A percentile compares a stretch with the other conserved stretches of the same genome.
phyloP scores from a whole-genome alignment of 805 yeast genomes.

The Pichia pseudocactophila region DNA sequence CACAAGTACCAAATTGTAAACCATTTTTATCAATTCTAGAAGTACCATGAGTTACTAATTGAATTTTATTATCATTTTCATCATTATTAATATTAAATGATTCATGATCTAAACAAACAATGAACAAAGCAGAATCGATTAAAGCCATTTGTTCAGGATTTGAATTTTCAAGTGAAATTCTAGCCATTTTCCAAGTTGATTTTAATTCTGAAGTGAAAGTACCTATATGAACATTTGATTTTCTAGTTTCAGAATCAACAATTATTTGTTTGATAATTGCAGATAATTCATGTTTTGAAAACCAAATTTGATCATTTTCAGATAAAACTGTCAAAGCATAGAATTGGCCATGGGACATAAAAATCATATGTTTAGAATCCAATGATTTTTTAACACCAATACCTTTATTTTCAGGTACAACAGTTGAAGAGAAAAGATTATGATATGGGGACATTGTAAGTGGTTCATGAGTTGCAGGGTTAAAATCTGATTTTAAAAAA shows the following conservation, averaged over 20 bases:
- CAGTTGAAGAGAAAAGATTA: conserved; percentile 61
- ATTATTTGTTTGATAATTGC: conserved; percentile 35
- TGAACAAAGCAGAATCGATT: conserved; percentile 44
- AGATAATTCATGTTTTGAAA: conserved; percentile 43
- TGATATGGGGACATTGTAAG: conserved; percentile 61
- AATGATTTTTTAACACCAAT: conserved; percentile 31
- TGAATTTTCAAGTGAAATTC: conserved; percentile 32
- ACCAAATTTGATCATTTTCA: conserved; percentile 37
- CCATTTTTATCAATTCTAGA: conserved; percentile 36
- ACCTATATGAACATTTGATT: conserved; percentile 36
- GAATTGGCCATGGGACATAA: conserved; percentile 42
- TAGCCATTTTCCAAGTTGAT: conserved; percentile 39
- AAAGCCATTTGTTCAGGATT: conserved; percentile 30
- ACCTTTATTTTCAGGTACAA: conserved; percentile 38
- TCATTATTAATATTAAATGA: conserved; percentile 39
- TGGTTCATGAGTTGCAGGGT: conserved; percentile 41
- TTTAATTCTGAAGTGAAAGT: conserved; percentile 47
- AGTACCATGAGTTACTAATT: conserved; percentile 44
- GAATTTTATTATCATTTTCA: conserved; percentile 40
- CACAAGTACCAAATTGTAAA: conserved; percentile 48
- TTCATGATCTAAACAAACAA: conserved; percentile 41
- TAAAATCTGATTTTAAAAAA: conserved; percentile 47
- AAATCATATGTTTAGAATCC: conserved; percentile 41
- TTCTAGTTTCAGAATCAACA: conserved; percentile 32
- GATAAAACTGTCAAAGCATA: conserved; percentile 42